Conservation (phyloP, 768 basidiomycete species). For the Calvatia gigantea region DNA sequence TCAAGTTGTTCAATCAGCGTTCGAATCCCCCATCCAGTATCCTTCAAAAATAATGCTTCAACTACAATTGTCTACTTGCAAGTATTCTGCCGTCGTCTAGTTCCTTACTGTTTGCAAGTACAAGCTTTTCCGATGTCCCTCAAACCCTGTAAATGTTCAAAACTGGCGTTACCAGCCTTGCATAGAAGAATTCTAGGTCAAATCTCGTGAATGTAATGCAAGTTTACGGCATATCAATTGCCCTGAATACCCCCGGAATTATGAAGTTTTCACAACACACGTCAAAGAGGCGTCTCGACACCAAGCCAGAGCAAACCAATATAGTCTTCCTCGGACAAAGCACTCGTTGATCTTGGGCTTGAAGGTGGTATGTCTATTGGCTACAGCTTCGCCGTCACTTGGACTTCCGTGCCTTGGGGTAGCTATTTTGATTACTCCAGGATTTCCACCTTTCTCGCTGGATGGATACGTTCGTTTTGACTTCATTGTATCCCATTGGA, state of each 20-base stretch:
- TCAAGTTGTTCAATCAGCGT: slow-evolving; percentile 6
- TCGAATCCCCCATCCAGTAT: slow-evolving; percentile 6
- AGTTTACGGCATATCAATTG: slow-evolving; percentile 1
- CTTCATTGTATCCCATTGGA: too few relatives aligned
- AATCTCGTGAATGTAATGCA: slow-evolving; percentile 3
- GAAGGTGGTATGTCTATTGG: neutral
- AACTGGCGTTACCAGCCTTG: slow-evolving; percentile 10
- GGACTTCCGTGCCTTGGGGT: neutral
- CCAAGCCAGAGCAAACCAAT: neutral
- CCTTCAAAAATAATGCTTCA: slow-evolving; percentile 15
- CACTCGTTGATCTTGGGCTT: neutral
- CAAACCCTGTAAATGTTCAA: slow-evolving; percentile 11
- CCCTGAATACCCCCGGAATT: slow-evolving; percentile 1
- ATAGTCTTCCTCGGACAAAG: neutral
- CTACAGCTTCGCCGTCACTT: neutral
- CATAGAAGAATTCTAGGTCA: slow-evolving; percentile 1
- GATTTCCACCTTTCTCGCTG: neutral
- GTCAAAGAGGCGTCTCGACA: neutral
- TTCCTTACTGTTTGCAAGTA: slow-evolving; percentile 14
- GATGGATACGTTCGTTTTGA: too few relatives aligned
- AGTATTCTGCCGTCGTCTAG: slow-evolving; percentile 14
- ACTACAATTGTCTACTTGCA: slow-evolving; percentile 14
- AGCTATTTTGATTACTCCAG: neutral
- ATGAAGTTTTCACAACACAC: neutral
- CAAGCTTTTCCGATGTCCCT: slow-evolving; percentile 12